Conservation (phyloP, 2,329 filamentous ascomycete species). For the Diaporthe longicolla region DNA sequence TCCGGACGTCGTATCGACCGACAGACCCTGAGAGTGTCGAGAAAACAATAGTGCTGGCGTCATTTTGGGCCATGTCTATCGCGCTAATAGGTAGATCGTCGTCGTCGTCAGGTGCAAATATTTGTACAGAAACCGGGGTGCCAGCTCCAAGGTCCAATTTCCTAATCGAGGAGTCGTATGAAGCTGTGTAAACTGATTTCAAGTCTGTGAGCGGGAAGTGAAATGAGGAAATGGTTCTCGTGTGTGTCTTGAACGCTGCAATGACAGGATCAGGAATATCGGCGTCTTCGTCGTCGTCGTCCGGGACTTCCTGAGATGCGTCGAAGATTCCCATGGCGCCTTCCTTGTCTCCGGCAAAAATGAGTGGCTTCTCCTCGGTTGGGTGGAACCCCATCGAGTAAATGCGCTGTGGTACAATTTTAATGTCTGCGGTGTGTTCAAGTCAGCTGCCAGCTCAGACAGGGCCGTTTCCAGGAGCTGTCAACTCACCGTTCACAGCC, state of each 20-base stretch:
- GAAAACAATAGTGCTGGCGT: conserved; percentile 85
- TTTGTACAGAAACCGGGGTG: conserved; percentile 75
- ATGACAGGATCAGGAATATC: conserved; percentile 83
- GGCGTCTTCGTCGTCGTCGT: conserved; percentile 76
- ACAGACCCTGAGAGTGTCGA: conserved; percentile 87
- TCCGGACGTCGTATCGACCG: conserved; percentile 83
- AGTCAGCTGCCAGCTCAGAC: conserved; percentile 16
- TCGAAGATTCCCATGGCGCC: conserved; percentile 94
- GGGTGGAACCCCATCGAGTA: conserved; percentile 94
- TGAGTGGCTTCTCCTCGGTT: conserved; percentile 84
- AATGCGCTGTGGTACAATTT: conserved; percentile 88
- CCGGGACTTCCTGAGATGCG: conserved; percentile 76
- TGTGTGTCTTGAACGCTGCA: conserved; percentile 90
- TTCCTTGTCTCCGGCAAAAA: conserved; percentile 95
- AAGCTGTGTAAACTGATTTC: conserved; percentile 85
- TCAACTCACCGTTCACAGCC: conserved; percentile 78
- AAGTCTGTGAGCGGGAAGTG: conserved; percentile 80
- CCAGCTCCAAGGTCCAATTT: conserved; percentile 87
- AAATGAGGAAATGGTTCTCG: conserved; percentile 88
- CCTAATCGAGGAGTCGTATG: conserved; percentile 93
- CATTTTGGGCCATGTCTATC: conserved; percentile 80
- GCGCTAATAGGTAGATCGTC: conserved; percentile 87
- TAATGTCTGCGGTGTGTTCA: conserved; percentile 75
- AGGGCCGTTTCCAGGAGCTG: neutral
- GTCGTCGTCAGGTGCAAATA: conserved; percentile 82